A percentile compares a stretch with the other conserved stretches of the same genome.
phyloP scores from a whole-genome alignment of 2,329 filamentous ascomycete species.

The Ceratocystis destructans region DNA sequence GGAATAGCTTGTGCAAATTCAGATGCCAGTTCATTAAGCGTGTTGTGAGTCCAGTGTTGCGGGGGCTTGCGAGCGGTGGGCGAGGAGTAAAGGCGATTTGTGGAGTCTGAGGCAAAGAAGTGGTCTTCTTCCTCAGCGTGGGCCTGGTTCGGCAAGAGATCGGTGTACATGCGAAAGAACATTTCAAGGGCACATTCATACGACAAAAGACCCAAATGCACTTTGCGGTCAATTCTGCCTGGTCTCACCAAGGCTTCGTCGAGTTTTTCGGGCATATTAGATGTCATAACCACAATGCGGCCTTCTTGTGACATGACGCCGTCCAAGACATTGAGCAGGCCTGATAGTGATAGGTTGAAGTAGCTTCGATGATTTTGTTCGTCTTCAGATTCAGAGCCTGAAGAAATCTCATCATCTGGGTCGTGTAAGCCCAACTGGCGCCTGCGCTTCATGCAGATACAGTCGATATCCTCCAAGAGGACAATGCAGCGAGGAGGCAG shows the following conservation, averaged over 20 bases:
- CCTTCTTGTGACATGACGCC: slow-evolving; percentile 69
- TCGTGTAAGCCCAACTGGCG: slow-evolving; percentile 11
- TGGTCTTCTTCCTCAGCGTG: slow-evolving; percentile 6
- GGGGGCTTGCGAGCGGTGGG: background rate
- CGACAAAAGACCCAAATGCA: slow-evolving; percentile 48
- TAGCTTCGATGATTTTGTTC: slow-evolving; percentile 33
- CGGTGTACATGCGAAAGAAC: slow-evolving; percentile 45
- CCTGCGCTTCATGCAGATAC: slow-evolving; percentile 21
- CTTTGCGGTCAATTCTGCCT: slow-evolving; percentile 56
- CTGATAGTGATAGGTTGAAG: slow-evolving; percentile 45
- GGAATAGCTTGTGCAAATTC: slow-evolving; percentile 42
- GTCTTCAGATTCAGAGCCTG: slow-evolving; percentile 16
- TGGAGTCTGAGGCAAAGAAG: slow-evolving; percentile 10
- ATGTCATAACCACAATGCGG: slow-evolving; percentile 69
- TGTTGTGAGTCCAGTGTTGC: slow-evolving; percentile 7
- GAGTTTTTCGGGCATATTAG: slow-evolving; percentile 59
- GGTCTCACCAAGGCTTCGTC: slow-evolving; percentile 62
- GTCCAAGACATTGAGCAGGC: slow-evolving; percentile 71
- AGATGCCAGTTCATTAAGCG: slow-evolving; percentile 10
- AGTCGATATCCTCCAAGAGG: slow-evolving; percentile 24
- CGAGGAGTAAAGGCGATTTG: background rate
- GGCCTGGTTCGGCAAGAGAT: background rate
- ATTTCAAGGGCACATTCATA: slow-evolving; percentile 41
- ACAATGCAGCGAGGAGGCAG: slow-evolving; percentile 22
- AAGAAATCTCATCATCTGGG: background rate